phyloP scores from a whole-genome alignment of 2,329 filamentous ascomycete genomes.

The Penicillium psychrosexuale region DNA sequence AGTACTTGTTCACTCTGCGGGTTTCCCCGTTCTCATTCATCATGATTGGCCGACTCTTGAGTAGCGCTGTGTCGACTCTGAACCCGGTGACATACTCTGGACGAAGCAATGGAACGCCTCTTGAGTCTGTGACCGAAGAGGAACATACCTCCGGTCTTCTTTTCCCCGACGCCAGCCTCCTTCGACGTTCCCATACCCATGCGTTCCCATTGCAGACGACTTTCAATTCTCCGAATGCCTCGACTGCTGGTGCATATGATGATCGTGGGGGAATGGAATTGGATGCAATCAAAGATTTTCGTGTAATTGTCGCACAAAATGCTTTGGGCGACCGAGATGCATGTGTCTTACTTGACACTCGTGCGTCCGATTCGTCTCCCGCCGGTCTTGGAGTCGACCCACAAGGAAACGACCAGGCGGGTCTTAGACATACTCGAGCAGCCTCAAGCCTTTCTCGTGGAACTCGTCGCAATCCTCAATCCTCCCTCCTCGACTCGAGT shows the following conservation, averaged over 20 bases:
- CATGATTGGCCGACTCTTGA: slow-evolving; percentile 46
- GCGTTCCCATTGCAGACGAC: slow-evolving; percentile 43
- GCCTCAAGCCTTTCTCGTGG: slow-evolving; percentile 38
- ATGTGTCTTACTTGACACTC: slow-evolving; percentile 46
- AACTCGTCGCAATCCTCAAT: slow-evolving; percentile 35
- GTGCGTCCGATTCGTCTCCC: slow-evolving; percentile 30
- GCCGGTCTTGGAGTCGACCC: slow-evolving; percentile 37
- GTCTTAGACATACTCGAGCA: slow-evolving; percentile 36
- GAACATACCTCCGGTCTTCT: slow-evolving; percentile 49
- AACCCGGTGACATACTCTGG: slow-evolving; percentile 41
- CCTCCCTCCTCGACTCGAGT: slow-evolving; percentile 35
- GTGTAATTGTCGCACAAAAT: slow-evolving; percentile 49
- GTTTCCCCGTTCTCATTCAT: slow-evolving; percentile 20
- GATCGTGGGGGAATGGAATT: slow-evolving; percentile 48
- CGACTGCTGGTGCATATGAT: slow-evolving; percentile 45
- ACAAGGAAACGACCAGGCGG: slow-evolving; percentile 30
- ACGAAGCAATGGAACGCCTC: slow-evolving; percentile 35
- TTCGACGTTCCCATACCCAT: slow-evolving; percentile 41
- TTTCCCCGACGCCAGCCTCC: slow-evolving; percentile 46
- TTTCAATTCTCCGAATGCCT: slow-evolving; percentile 44
- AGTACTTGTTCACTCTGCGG: slow-evolving; percentile 13
- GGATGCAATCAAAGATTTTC: slow-evolving; percentile 45
- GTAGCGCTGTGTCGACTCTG: slow-evolving; percentile 44
- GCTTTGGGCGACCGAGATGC: slow-evolving; percentile 48
- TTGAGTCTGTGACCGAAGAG: slow-evolving; percentile 50